Conservation (phyloP, 2,329 filamentous ascomycete genomes). For the Trichothecium roseum region DNA sequence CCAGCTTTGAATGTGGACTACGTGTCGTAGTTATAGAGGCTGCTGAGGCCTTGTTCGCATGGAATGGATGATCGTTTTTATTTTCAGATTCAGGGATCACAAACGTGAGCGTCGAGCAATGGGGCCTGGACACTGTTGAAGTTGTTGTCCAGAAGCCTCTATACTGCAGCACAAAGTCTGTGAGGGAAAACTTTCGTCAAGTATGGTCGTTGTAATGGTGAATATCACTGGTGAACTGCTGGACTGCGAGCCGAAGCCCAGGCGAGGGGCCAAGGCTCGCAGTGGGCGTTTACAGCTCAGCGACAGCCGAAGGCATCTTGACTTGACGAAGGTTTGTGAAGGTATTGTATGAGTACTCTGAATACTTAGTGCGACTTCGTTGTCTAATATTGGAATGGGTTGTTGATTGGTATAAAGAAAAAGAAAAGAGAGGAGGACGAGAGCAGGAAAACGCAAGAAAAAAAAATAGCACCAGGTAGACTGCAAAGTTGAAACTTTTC, state of each 20-base stretch:
- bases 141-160: conserved; percentile 26
- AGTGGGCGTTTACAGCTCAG: conserved; percentile 89
- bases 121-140: conserved; percentile 3
- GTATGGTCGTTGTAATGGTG: conserved; percentile 16
- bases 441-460: conserved; percentile 8
- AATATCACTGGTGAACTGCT: conserved; percentile 66
- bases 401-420: conserved; percentile 22
- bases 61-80: too few relatives aligned
- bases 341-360: conserved; percentile 20
- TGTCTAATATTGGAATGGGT: conserved; percentile 36
- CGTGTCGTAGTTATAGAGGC: too few relatives aligned
- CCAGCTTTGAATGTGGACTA: too few relatives aligned
- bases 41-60: too few relatives aligned
- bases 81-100: too few relatives aligned
- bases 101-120: too few relatives aligned
- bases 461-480: too few relatives aligned
- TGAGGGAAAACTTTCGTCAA: conserved; percentile 55
- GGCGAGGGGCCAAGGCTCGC: conserved; percentile 45
- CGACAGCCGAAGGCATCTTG: conserved; percentile 64
- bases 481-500: too few relatives aligned
- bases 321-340: conserved; percentile 58
- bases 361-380: conserved; percentile 50
- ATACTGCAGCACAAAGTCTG: conserved; percentile 40
- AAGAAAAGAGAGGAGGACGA: conserved; percentile 17
- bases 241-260: conserved; percentile 59